A percentile compares a stretch with the other conserved stretches of the same genome.
Evolutionary conservation across 2,329 filamentous ascomycete species (phyloP).

Genomic region (Talaromyces pinophilus): DNA sequence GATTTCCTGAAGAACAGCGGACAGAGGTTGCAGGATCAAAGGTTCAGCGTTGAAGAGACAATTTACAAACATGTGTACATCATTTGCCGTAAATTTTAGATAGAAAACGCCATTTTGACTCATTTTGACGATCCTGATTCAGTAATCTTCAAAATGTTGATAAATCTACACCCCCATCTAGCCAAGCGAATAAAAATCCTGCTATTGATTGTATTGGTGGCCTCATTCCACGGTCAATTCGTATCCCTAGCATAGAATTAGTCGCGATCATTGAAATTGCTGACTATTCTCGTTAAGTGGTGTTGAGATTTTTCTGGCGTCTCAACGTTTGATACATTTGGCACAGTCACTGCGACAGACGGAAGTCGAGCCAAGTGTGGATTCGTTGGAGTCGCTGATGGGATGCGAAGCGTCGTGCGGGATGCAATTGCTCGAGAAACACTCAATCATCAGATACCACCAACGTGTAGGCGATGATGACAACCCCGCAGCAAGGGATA

Average conservation of each 20-base stretch:
- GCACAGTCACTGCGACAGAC: background rate
- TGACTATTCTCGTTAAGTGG: background rate
- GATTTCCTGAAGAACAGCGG: background rate
- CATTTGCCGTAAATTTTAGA: background rate
- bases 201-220: background rate
- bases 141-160: background rate
- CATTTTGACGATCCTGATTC: background rate
- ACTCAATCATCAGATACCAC: background rate
- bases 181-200: background rate
- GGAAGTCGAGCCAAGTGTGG: constrained; percentile 7
- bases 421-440: constrained; percentile 9
- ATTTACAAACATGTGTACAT: background rate
- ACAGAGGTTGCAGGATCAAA: too few relatives aligned
- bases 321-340: background rate
- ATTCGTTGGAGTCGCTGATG: constrained; percentile 11
- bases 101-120: background rate
- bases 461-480: background rate
- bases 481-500: background rate
- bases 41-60: background rate
- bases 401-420: constrained; percentile 8
- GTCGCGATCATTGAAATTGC: background rate
- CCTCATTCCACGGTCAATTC: background rate
- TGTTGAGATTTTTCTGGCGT: background rate
- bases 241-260: background rate
- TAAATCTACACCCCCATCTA: background rate